These are phyloP conservation scores for Boletus sp. DNA, from an alignment of 768 basidiomycete species.

Conservation along the genomic window DNA sequence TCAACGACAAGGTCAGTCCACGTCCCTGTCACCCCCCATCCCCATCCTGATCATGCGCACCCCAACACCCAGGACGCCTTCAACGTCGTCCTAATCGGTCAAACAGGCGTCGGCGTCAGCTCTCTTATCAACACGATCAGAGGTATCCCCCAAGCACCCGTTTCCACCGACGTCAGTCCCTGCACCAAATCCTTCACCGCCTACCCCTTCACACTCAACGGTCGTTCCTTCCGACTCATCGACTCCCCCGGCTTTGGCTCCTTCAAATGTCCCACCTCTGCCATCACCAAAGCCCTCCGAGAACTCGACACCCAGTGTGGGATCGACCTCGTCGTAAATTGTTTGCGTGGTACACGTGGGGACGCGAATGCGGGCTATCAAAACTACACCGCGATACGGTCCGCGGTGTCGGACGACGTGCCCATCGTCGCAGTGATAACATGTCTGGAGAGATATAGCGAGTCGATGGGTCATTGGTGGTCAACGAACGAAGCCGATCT, in stretches of 20 bases:
- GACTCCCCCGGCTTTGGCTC: conserved; percentile 29
- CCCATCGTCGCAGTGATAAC: conserved; percentile 31
- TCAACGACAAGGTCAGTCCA: conserved; percentile 22
- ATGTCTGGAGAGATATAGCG: conserved; percentile 29
- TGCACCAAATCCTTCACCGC: conserved; percentile 25
- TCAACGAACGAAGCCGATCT: conserved; percentile 33
- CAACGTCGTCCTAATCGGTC: conserved; percentile 31
- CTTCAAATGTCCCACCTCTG: conserved; percentile 24
- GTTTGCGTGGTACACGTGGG: conserved; percentile 26
- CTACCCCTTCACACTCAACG: conserved; percentile 26
- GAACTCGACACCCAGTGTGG: conserved; percentile 28
- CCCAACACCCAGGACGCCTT: conserved; percentile 21
- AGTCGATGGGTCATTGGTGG: conserved; percentile 41
- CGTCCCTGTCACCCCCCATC: not conserved
- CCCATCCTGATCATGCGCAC: not conserved
- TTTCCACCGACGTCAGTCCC: conserved; percentile 29
- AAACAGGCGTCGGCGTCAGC: conserved; percentile 36
- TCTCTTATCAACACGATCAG: conserved; percentile 40
- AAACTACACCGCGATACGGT: conserved; percentile 26
- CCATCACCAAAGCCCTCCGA: conserved; percentile 25
- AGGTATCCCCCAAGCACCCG: conserved; percentile 12
- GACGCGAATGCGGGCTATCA: conserved; percentile 29
- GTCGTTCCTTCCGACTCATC: conserved; percentile 28
- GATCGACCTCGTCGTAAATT: conserved; percentile 28
- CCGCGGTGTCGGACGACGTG: conserved; percentile 30